Conservation (phyloP, 163 green algal species). For the Chlorella variabilis region DNA sequence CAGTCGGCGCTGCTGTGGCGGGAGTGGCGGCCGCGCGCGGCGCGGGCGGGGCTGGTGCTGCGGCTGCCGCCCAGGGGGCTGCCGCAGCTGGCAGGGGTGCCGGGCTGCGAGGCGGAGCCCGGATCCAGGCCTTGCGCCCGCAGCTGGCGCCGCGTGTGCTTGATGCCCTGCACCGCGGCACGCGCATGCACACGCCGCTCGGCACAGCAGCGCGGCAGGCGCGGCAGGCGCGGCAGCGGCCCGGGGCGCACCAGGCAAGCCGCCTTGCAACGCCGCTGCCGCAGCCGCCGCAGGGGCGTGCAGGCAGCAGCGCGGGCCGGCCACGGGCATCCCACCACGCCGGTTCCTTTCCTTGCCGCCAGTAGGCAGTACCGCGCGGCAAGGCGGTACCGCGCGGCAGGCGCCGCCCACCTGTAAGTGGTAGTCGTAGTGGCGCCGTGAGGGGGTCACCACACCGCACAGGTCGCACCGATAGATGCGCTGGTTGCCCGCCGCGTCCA, state of each 20-base stretch:
- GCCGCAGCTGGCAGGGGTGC: constrained; percentile 13
- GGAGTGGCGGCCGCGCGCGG: neutral
- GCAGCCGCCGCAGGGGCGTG: too few relatives aligned
- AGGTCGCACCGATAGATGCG: constrained; percentile 40
- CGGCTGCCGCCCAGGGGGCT: neutral
- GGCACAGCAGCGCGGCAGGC: too few relatives aligned
- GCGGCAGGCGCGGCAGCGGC: too few relatives aligned
- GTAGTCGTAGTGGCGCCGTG: constrained; percentile 26
- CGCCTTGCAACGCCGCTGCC: too few relatives aligned
- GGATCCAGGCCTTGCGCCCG: constrained; percentile 22
- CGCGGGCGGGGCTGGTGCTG: neutral
- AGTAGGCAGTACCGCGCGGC: too few relatives aligned
- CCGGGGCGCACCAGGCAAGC: too few relatives aligned
- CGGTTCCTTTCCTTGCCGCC: too few relatives aligned
- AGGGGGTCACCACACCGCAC: constrained; percentile 39
- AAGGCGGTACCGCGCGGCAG: too few relatives aligned
- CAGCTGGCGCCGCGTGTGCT: constrained; percentile 27
- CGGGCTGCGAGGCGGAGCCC: constrained; percentile 16
- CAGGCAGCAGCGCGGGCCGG: too few relatives aligned
- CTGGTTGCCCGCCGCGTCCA: constrained; percentile 10
- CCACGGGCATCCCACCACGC: too few relatives aligned
- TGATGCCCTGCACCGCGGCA: constrained; percentile 34
- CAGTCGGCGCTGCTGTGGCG: constrained; percentile 9
- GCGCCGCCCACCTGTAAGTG: constrained; percentile 25
- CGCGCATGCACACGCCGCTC: too few relatives aligned